These are phyloP conservation scores for Scheffersomyces coipomensis DNA, from an alignment of 805 yeast species.

Conservation along the genomic window DNA sequence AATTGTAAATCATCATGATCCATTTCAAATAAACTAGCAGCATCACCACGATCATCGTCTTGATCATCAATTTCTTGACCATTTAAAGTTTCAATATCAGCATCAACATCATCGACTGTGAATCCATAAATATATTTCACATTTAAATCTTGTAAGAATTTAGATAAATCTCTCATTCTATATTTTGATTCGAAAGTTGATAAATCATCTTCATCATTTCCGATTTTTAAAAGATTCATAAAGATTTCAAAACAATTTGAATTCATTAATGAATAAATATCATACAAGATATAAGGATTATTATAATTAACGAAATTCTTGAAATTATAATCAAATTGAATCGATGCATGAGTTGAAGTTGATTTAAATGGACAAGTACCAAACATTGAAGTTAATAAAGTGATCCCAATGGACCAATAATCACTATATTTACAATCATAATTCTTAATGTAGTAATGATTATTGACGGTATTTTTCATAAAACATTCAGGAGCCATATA, in stretches of 20 bases:
- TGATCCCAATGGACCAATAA: slow-evolving; percentile 55
- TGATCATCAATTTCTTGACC: slow-evolving; percentile 2
- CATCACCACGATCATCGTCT: slow-evolving; percentile 3
- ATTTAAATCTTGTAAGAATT: slow-evolving; percentile 28
- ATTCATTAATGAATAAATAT: slow-evolving; percentile 49
- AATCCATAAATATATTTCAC: slow-evolving; percentile 38
- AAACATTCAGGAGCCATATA: slow-evolving; percentile 59
- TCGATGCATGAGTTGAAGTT: slow-evolving; percentile 9
- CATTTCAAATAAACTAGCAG: slow-evolving; percentile 35
- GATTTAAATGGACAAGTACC: slow-evolving; percentile 54
- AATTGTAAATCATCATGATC: slow-evolving; percentile 20
- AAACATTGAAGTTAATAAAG: slow-evolving; percentile 48
- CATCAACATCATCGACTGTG: slow-evolving; percentile 40
- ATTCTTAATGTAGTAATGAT: slow-evolving; percentile 17
- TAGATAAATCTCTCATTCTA: slow-evolving; percentile 31
- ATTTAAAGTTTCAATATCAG: slow-evolving; percentile 8
- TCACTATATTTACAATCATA: slow-evolving; percentile 46
- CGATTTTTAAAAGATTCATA: slow-evolving; percentile 36
- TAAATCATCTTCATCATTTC: slow-evolving; percentile 33
- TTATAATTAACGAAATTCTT: slow-evolving; percentile 36
- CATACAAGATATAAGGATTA: slow-evolving; percentile 43
- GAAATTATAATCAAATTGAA: slow-evolving; percentile 42
- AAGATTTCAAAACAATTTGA: slow-evolving; percentile 40
- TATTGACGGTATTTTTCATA: slow-evolving; percentile 9
- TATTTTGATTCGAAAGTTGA: slow-evolving; percentile 19